Percentiles rank a stretch among this genome's conserved stretches.
These are phyloP conservation scores for Geranium rotundifolium DNA, from an alignment of 345 rosid species.

Conservation along the genomic window DNA sequence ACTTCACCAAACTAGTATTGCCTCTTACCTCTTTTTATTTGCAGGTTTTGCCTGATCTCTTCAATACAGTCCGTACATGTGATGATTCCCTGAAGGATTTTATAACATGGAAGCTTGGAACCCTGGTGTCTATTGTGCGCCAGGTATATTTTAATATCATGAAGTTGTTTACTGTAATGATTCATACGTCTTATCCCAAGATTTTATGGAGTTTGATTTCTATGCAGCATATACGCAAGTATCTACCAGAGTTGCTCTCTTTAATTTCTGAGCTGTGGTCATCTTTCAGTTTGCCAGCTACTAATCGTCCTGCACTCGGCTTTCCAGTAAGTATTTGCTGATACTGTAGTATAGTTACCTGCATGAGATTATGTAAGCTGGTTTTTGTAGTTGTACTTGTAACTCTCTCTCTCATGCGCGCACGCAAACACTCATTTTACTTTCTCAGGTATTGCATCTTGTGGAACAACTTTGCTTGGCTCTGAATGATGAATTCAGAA, in stretches of 20 bases:
- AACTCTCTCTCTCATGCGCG: neutral
- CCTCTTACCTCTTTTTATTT: neutral
- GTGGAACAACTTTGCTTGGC: constrained; percentile 99
- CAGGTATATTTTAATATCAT: constrained; percentile 49
- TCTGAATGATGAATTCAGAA: constrained; percentile 93
- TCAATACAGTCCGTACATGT: constrained; percentile 79
- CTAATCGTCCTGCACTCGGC: constrained; percentile 62
- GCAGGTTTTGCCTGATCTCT: constrained; percentile 95
- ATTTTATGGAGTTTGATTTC: constrained; percentile 11
- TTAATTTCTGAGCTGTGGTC: constrained; percentile 92
- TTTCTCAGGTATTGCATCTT: constrained; percentile 73
- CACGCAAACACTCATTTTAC: neutral
- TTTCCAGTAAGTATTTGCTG: constrained; percentile 48
- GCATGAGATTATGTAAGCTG: neutral
- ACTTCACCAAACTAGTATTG: neutral
- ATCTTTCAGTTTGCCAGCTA: constrained; percentile 72
- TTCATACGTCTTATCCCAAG: constrained; percentile 1
- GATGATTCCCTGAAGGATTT: constrained; percentile 90
- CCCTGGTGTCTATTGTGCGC: constrained; percentile 90
- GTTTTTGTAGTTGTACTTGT: neutral
- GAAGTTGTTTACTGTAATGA: constrained; percentile 3
- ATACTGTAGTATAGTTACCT: neutral
- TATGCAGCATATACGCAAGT: constrained; percentile 93
- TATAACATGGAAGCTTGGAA: constrained; percentile 96
- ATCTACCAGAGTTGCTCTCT: constrained; percentile 69